Conservation (phyloP, 768 basidiomycete species). For the Pulveroboletus sp. region DNA sequence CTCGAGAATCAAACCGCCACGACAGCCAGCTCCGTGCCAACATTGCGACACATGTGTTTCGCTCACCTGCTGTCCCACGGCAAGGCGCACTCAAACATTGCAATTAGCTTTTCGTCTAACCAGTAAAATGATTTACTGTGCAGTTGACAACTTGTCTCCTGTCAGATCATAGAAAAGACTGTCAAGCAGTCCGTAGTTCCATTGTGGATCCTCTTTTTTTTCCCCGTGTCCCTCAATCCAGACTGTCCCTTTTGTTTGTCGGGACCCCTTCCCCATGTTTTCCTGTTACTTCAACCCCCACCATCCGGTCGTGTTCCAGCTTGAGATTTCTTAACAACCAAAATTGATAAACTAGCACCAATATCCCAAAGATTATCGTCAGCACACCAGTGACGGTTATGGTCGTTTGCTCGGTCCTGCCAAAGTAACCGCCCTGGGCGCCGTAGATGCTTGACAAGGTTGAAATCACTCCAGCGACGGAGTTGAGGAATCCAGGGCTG, state of each 20-base stretch:
- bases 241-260: slow-evolving; percentile 6
- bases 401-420: slow-evolving; percentile 41
- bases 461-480: slow-evolving; percentile 52
- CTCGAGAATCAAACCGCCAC: slow-evolving; percentile 5
- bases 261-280: slow-evolving; percentile 42
- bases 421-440: slow-evolving; percentile 43
- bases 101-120: too few relatives aligned
- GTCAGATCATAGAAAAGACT: too few relatives aligned
- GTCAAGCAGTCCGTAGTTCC: not conserved
- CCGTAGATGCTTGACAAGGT: slow-evolving; percentile 51
- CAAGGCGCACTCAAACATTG: too few relatives aligned
- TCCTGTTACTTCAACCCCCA: slow-evolving; percentile 42
- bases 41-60: not conserved
- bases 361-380: slow-evolving; percentile 39
- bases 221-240: not conserved
- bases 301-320: slow-evolving; percentile 38
- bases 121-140: too few relatives aligned
- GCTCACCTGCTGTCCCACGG: too few relatives aligned
- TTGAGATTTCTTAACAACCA: slow-evolving; percentile 44
- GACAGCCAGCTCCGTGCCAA: not conserved
- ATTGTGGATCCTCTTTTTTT: not conserved
- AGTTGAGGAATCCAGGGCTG: slow-evolving; percentile 57
- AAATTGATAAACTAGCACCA: slow-evolving; percentile 41
- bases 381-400: slow-evolving; percentile 43
- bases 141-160: too few relatives aligned